Percentiles rank a stretch among this genome's conserved stretches.
Conservation (phyloP, 208 protist genomes). For the Leptomonas pyrrhocoris region DNA sequence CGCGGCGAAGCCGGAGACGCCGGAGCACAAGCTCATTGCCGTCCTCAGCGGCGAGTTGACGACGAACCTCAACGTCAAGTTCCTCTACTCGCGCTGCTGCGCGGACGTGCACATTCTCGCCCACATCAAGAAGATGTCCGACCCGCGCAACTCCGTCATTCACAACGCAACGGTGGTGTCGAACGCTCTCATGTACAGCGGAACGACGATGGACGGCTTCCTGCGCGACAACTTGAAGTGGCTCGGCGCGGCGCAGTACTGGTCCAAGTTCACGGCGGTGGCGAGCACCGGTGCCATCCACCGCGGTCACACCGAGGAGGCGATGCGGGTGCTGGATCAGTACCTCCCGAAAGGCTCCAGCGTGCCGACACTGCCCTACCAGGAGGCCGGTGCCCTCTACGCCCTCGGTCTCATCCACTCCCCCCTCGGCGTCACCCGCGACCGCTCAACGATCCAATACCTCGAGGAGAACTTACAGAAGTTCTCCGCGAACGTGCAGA, state of each 20-base stretch:
- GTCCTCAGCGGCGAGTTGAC: conserved; percentile 89
- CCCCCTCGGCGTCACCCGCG: conserved; percentile 88
- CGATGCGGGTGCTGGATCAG: conserved; percentile 86
- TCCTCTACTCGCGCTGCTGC: conserved; percentile 95
- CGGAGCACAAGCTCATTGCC: conserved; percentile 69
- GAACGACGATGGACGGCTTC: conserved; percentile 98
- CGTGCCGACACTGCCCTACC: conserved; percentile 85
- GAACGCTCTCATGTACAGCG: conserved; percentile 97
- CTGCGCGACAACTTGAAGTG: conserved; percentile 97
- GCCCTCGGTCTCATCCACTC: conserved; percentile 98
- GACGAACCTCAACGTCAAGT: conserved; percentile 94
- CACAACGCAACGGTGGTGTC: conserved; percentile 96
- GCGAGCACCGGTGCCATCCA: conserved; percentile 98
- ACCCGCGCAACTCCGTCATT: conserved; percentile 72
- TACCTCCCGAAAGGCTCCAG: conserved; percentile 91
- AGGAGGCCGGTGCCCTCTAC: conserved; percentile 97
- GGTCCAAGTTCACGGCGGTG: conserved; percentile 97
- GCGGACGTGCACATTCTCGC: conserved; percentile 95
- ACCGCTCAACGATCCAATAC: conserved; percentile 79
- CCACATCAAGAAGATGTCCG: conserved; percentile 93
- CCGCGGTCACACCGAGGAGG: conserved; percentile 93
- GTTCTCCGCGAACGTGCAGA: conserved; percentile 80
- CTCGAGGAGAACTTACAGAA: conserved; percentile 72
- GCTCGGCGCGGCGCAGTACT: conserved; percentile 96
- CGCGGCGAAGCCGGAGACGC: conserved; percentile 15